A percentile compares a stretch with the other conserved stretches of the same genome.
phyloP scores from a whole-genome alignment of 225 moss, liverwort and hornwort species.

The Lunularia cruciata region DNA sequence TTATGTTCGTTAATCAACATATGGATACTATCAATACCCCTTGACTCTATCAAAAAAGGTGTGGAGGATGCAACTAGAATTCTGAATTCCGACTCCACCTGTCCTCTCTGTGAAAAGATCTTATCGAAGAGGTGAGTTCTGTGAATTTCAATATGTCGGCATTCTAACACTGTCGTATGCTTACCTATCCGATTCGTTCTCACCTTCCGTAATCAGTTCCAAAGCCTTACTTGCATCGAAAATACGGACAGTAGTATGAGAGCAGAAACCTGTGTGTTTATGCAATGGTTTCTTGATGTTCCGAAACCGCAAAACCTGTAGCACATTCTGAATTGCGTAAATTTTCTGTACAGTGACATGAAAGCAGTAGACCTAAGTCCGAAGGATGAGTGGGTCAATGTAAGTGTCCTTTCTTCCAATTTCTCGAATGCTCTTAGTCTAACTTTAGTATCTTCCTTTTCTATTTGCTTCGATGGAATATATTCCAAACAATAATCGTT shows the following conservation, averaged over 20 bases:
- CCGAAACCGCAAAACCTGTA: no score
- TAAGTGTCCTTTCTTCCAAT: slow-evolving; percentile 32
- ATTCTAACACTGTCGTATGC: neutral
- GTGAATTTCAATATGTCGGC: neutral
- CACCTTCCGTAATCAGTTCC: neutral
- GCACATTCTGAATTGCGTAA: neutral
- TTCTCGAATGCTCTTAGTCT: no score
- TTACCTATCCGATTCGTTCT: neutral
- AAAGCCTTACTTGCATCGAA: no score
- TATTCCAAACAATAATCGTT: no score
- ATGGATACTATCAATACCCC: neutral
- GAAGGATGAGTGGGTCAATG: slow-evolving; percentile 94
- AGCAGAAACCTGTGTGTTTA: neutral
- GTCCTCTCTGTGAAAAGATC: slow-evolving; percentile 85
- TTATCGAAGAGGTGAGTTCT: slow-evolving; percentile 70
- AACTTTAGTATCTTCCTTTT: no score
- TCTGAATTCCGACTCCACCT: slow-evolving; percentile 69
- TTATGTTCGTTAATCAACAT: neutral
- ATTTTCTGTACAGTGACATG: slow-evolving; percentile 59
- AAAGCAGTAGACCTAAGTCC: slow-evolving; percentile 85
- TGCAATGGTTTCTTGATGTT: neutral
- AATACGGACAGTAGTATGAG: neutral
- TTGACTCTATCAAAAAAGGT: slow-evolving; percentile 47
- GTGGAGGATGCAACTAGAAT: slow-evolving; percentile 81
- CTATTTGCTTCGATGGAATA: no score